These are phyloP conservation scores for Jimgerdemannia flammicorona DNA, from an alignment of 192 early-diverging fungal species.

Conservation along the genomic window DNA sequence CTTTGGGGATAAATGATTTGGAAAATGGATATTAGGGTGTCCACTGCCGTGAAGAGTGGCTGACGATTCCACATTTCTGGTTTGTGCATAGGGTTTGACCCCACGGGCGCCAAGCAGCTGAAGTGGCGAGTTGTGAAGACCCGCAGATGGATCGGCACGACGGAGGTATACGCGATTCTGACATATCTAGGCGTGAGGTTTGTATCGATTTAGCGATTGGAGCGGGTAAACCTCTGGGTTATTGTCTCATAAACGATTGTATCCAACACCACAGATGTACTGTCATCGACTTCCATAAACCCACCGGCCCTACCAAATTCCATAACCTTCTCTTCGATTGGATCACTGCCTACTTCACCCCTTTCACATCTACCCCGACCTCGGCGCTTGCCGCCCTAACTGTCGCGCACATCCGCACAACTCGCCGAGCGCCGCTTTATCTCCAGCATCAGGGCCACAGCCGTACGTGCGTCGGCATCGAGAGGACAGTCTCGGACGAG, in stretches of 20 bases:
- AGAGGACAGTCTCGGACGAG: slow-evolving; percentile 31
- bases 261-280: slow-evolving; percentile 20
- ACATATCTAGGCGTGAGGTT: slow-evolving; percentile 50
- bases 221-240: background rate
- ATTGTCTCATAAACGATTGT: background rate
- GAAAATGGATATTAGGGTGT: background rate
- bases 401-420: slow-evolving; percentile 29
- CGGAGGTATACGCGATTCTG: slow-evolving; percentile 61
- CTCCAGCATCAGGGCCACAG: slow-evolving; percentile 73
- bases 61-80: too few species aligned
- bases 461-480: slow-evolving; percentile 60
- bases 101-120: slow-evolving; percentile 50
- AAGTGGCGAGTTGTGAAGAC: slow-evolving; percentile 48
- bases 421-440: slow-evolving; percentile 58
- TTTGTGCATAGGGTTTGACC: slow-evolving; percentile 44
- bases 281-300: slow-evolving; percentile 63
- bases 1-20: background rate
- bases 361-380: slow-evolving; percentile 5
- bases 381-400: slow-evolving; percentile 1
- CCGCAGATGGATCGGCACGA: slow-evolving; percentile 69
- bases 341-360: slow-evolving; percentile 55
- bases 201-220: background rate
- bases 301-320: slow-evolving; percentile 46
- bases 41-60: slow-evolving; percentile 4
- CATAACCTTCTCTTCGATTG: slow-evolving; percentile 54